Conservation (phyloP, 352 stramenopile genomes). For the Elongisporangium prolatum region DNA sequence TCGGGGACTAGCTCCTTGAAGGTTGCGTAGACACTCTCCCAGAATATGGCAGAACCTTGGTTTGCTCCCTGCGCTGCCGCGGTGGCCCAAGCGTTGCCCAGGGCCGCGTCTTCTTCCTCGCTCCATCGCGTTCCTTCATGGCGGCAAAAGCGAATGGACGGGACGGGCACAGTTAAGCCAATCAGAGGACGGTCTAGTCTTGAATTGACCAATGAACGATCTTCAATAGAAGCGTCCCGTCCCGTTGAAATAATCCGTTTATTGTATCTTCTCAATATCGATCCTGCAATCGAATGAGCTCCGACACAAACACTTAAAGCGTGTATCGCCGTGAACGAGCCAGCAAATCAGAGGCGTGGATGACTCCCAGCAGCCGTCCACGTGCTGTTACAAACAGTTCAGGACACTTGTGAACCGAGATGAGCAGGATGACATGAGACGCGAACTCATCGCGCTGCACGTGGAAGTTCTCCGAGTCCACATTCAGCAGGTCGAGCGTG, state of each 20-base stretch:
- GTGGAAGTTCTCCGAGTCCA: conserved; percentile 66
- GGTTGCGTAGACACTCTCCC: neutral
- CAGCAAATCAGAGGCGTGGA: conserved; percentile 65
- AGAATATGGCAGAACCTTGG: neutral
- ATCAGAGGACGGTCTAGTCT: too few relatives aligned
- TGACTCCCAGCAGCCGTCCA: conserved; percentile 64
- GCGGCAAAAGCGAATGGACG: neutral
- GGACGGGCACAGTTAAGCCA: neutral
- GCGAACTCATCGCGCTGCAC: conserved; percentile 63
- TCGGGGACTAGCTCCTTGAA: neutral
- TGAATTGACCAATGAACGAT: neutral
- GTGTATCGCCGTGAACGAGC: conserved; percentile 55
- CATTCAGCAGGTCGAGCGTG: conserved; percentile 41
- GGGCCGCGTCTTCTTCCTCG: neutral
- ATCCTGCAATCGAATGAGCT: neutral
- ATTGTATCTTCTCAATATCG: neutral
- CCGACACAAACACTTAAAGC: conserved; percentile 18
- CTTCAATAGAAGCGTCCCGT: neutral
- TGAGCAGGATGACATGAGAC: conserved; percentile 72
- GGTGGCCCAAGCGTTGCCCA: neutral
- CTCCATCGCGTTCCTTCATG: neutral
- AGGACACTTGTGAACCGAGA: conserved; percentile 73
- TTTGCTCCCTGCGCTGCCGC: neutral
- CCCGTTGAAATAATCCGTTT: too few relatives aligned
- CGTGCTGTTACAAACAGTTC: conserved; percentile 72